A percentile compares a stretch with the other conserved stretches of the same genome.
These are phyloP conservation scores for Fragaria ananassa DNA, from an alignment of 306 rosid genomes.

Conservation along the genomic window DNA sequence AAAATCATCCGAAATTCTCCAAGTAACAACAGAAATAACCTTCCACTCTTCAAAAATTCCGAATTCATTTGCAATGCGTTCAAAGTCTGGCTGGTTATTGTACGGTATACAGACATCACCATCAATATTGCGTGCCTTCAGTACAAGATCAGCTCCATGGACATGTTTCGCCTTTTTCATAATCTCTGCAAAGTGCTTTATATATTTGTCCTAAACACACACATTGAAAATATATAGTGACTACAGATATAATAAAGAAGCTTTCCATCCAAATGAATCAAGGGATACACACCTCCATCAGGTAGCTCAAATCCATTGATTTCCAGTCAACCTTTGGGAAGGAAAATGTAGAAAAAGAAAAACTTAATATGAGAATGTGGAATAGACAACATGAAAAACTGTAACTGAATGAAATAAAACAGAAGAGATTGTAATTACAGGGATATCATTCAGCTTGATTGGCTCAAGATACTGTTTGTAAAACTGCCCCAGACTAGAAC, in stretches of 20 bases:
- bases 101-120: constrained; percentile 74
- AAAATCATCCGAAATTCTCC: background rate
- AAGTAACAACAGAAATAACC: constrained; percentile 40
- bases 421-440: constrained; percentile 35
- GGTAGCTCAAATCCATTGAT: constrained; percentile 82
- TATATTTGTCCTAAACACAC: constrained; percentile 61
- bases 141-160: constrained; percentile 60
- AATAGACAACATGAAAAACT: background rate
- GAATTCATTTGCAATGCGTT: constrained; percentile 68
- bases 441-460: constrained; percentile 80
- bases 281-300: constrained; percentile 62
- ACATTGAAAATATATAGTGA: constrained; percentile 22
- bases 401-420: background rate
- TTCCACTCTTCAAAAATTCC: constrained; percentile 97
- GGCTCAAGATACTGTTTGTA: constrained; percentile 87
- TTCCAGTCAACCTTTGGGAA: constrained; percentile 74
- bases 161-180: constrained; percentile 68
- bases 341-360: constrained; percentile 25
- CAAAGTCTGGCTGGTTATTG: constrained; percentile 60
- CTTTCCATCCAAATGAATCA: constrained; percentile 11
- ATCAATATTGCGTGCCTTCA: constrained; percentile 62
- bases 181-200: constrained; percentile 51
- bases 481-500: constrained; percentile 94
- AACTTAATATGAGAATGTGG: constrained; percentile 25
- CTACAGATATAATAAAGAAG: constrained; percentile 18